Percentiles rank a stretch among this genome's conserved stretches.
Evolutionary conservation across 2,329 filamentous ascomycete species (phyloP).

Genomic region (Fonsecaea nubica): DNA sequence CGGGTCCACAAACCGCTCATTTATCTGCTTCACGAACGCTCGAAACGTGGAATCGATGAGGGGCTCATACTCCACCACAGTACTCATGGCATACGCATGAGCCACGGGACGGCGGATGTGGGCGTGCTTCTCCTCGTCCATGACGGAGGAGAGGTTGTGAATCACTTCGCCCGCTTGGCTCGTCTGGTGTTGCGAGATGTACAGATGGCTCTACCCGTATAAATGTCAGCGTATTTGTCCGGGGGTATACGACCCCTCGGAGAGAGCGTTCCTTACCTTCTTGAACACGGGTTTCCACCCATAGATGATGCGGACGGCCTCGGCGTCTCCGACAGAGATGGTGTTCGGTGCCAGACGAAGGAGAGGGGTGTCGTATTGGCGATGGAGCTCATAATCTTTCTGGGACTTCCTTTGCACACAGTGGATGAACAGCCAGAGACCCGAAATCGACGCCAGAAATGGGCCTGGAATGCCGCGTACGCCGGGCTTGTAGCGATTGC

Average conservation of each 20-base stretch:
- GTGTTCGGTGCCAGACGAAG: conserved; percentile 25
- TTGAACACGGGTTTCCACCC: conserved; percentile 22
- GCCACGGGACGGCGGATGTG: conserved; percentile 55
- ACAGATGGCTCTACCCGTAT: conserved; percentile 17
- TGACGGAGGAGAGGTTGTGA: conserved; percentile 4
- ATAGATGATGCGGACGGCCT: conserved; percentile 24
- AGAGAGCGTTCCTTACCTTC: conserved; percentile 14
- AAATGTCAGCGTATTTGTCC: conserved; percentile 4
- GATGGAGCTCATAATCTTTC: conserved; percentile 16
- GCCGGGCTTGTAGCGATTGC: conserved; percentile 15
- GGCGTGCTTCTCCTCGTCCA: neutral
- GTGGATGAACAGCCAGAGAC: conserved; percentile 71
- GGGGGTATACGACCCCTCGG: neutral
- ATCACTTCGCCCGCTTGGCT: conserved; percentile 2
- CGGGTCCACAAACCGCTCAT: conserved; percentile 53
- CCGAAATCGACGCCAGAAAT: conserved; percentile 68
- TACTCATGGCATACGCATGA: conserved; percentile 62
- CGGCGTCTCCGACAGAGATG: conserved; percentile 20
- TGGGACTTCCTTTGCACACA: neutral
- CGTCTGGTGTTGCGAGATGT: conserved; percentile 21
- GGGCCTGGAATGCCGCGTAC: conserved; percentile 63
- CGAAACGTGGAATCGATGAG: conserved; percentile 77
- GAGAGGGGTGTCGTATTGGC: conserved; percentile 10
- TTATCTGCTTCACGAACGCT: conserved; percentile 69
- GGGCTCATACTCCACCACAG: conserved; percentile 59